Evolutionary conservation across 2,329 filamentous ascomycete genomes (phyloP).

Genomic region (Trichoderma brevicompactum): DNA sequence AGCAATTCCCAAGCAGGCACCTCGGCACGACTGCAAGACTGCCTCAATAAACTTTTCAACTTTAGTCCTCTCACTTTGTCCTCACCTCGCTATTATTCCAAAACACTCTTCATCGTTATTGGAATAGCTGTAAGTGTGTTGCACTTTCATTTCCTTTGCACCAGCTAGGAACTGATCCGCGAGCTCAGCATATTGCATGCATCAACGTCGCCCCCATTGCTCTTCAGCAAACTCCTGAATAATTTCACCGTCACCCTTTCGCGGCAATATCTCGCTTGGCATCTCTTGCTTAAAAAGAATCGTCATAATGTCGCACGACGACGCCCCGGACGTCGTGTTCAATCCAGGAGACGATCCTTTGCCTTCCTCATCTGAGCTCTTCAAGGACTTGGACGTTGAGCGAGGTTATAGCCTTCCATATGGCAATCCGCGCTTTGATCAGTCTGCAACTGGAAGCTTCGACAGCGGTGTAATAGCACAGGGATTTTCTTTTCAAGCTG

Average conservation of each 20-base stretch:
- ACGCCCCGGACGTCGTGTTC: neutral
- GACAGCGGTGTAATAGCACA: neutral
- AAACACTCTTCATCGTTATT: too few relatives aligned
- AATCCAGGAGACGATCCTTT: neutral
- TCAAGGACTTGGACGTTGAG: neutral
- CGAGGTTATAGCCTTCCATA: neutral
- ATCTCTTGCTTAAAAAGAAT: neutral
- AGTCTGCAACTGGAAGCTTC: neutral
- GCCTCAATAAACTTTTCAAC: too few relatives aligned
- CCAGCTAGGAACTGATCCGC: neutral
- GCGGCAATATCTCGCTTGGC: neutral
- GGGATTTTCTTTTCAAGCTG: neutral
- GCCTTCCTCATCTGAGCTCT: neutral
- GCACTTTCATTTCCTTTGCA: neutral
- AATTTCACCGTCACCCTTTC: neutral
- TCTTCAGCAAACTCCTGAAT: neutral
- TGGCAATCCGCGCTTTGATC: neutral
- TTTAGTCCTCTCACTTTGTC: neutral
- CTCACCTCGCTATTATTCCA: neutral
- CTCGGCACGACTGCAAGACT: too few relatives aligned
- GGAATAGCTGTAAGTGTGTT: neutral
- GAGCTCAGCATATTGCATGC: neutral
- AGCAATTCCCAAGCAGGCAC: too few relatives aligned
- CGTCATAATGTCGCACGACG: constrained; percentile 7
- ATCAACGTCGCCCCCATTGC: neutral